phyloP scores from a whole-genome alignment of 2,329 filamentous ascomycete species.

The Amylocarpus encephaloides region DNA sequence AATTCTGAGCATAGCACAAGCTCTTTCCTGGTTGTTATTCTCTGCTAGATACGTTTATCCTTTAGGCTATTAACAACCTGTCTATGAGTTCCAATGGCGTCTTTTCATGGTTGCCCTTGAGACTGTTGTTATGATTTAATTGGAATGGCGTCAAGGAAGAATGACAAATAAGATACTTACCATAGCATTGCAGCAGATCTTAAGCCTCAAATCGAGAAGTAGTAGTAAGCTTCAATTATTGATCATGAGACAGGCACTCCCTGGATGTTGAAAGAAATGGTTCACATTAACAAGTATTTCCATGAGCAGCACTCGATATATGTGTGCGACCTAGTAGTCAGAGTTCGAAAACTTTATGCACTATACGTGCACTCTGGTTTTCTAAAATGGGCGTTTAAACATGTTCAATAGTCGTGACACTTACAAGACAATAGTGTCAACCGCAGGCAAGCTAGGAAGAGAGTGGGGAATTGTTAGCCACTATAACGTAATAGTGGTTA shows the following conservation, averaged over 20 bases:
- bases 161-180: conserved; percentile 1
- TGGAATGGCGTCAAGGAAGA: conserved; percentile 12
- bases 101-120: conserved; percentile 15
- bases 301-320: too few relatives aligned
- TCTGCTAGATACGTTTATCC: background rate
- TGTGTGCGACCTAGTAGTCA: too few relatives aligned
- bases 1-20: too few relatives aligned
- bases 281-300: too few relatives aligned
- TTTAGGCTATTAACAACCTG: background rate
- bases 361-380: too few relatives aligned
- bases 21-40: background rate
- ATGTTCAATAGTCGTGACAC: too few relatives aligned
- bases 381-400: too few relatives aligned
- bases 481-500: too few relatives aligned
- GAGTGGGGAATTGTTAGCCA: too few relatives aligned
- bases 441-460: too few relatives aligned
- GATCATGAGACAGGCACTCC: background rate
- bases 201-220: background rate
- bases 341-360: too few relatives aligned
- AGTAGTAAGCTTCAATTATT: background rate
- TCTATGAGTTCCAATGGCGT: conserved; percentile 14
- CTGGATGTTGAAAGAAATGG: conserved; percentile 12
- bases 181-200: background rate
- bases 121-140: conserved; percentile 14
- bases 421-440: too few relatives aligned